Base-by-base conservation (phyloP, 495 filamentous ascomycete species). In the Poronia punctata region DNA sequence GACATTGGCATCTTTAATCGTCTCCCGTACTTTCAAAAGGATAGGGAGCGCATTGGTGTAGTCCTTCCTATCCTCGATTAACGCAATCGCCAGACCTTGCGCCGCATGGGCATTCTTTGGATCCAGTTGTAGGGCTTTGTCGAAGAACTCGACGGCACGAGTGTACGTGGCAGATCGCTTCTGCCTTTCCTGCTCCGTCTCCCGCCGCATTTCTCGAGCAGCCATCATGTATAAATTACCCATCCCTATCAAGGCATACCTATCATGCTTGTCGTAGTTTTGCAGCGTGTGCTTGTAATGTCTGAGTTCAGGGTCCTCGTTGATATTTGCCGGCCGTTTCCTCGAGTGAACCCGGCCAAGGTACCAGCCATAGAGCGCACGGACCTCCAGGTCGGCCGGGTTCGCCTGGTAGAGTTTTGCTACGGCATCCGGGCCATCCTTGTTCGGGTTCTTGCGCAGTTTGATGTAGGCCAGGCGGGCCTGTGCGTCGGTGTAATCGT, bases 281-380 rank as follows among this genome's bases (percentile, higher is more conserved):
- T 95, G 88, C 12, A 98, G 70, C 1, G 88, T 94, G 54, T 97
- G 88, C 65, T 97, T 98, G 70, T 90, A 89, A 56, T 95, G 88
- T 4, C 88, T 78, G 49, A 93, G 79, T 59, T 98, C 92, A 17
- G 75, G 81, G 49, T 98, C 92, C 43, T 97, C 93, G 9, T 78
- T 79, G 35, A 96, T 71, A 53, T 93, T 90, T 32, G 76, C 62
- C 2, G 78, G 75, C 17, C 82, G 74, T 61, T 86, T 89, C 62
- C 88, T 88, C 26, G 84, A 82, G 43, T 80, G 80, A 20, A 71
- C 57, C 41, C 72, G 73, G 54, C 82, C 84, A 2, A 95, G 75
- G 57, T 92, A 97, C 93, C 93, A 97, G 2, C 88, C 90, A 46
- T 92, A 93, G 38, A 98, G 64, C 1, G 89, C 75, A 19, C 92